Conservation (phyloP, 306 rosid genomes). For the Dryas alaskensis region DNA sequence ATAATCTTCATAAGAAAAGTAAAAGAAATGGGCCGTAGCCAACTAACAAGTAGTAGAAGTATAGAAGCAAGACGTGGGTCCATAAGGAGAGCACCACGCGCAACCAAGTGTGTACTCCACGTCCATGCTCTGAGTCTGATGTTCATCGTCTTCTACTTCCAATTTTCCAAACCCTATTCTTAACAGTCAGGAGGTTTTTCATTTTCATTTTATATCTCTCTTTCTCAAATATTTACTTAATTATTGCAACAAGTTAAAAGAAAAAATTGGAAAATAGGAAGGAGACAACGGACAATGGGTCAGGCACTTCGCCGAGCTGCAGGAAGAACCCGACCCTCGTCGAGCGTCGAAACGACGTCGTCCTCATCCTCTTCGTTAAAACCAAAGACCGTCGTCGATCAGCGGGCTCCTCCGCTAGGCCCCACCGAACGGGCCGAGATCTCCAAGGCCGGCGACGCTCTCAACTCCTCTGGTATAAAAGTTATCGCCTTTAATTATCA, state of each 20-base stretch:
- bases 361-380: conserved; percentile 36
- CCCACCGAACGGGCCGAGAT: conserved; percentile 34
- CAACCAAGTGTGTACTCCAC: background rate
- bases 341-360: conserved; percentile 43
- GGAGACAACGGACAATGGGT: conserved; percentile 50
- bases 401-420: conserved; percentile 47
- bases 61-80: conserved; percentile 3
- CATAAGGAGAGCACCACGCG: conserved; percentile 8
- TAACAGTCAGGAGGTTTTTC: no score
- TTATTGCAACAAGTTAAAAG: background rate
- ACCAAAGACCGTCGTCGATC: conserved; percentile 42
- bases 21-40: background rate
- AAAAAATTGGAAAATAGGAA: background rate
- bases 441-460: conserved; percentile 35
- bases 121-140: background rate
- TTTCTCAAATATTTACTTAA: no score
- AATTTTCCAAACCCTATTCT: background rate
- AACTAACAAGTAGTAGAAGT: background rate
- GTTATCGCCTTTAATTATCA: background rate
- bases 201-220: no score
- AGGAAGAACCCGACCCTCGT: conserved; percentile 59
- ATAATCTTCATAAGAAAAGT: background rate
- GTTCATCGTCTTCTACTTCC: background rate
- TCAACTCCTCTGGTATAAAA: conserved; percentile 44
- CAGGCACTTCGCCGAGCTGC: conserved; percentile 99